A percentile compares a stretch with the other conserved stretches of the same genome.
Evolutionary conservation across 2,329 filamentous ascomycete species (phyloP).

Genomic region (Penicillium fuscoglaucum): DNA sequence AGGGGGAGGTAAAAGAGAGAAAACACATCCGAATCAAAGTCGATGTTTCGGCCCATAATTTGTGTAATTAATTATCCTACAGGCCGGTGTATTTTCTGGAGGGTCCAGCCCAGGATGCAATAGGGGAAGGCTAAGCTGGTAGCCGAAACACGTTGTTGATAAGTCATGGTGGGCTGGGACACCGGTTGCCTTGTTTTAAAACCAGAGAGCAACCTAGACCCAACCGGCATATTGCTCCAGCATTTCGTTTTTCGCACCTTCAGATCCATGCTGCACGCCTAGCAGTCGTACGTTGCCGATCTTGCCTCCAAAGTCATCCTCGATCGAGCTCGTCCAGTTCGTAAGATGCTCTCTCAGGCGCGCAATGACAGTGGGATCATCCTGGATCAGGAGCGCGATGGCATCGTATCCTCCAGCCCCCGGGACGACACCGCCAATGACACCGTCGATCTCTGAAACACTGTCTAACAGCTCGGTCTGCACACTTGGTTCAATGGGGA

Average conservation of each 20-base stretch:
- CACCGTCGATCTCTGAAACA: conserved; percentile 68
- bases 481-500: conserved; percentile 83
- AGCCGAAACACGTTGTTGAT: conserved; percentile 3
- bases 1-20: not conserved
- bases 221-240: conserved; percentile 42
- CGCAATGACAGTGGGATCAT: conserved; percentile 64
- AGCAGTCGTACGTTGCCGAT: conserved; percentile 48
- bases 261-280: conserved; percentile 48
- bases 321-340: conserved; percentile 59
- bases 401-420: conserved; percentile 95
- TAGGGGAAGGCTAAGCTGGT: conserved; percentile 1
- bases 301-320: conserved; percentile 47
- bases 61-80: conserved; percentile 10
- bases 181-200: conserved; percentile 7
- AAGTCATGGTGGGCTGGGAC: not conserved
- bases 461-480: conserved; percentile 85
- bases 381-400: conserved; percentile 73
- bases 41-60: conserved; percentile 7
- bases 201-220: conserved; percentile 25
- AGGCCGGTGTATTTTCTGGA: conserved; percentile 5
- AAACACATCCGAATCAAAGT: not conserved
- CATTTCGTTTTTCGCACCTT: conserved; percentile 46
- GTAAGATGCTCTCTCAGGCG: conserved; percentile 63
- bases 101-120: conserved; percentile 5
- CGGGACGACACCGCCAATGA: conserved; percentile 88